Base-by-base conservation (phyloP, 805 yeast genomes). In the Myxozyma mucilagina region DNA sequence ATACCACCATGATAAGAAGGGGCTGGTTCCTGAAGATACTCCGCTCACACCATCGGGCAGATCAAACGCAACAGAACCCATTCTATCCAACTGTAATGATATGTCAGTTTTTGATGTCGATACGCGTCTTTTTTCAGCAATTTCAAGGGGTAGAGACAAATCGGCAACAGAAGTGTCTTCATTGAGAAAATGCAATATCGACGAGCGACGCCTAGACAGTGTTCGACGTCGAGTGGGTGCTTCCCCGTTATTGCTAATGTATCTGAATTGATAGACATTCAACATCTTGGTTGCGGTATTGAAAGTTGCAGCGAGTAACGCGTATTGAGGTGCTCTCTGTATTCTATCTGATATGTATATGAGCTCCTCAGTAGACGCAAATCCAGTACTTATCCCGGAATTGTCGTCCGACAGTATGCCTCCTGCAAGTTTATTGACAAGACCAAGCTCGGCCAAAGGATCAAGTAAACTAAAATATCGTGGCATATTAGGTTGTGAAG, bases 371-470 rank as follows among this genome's bases (percentile, higher is more conserved):
- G 77, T 75, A 1, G 82, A 72, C 0, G 88, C 79, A 34, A 89
- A 82, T 1, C 84, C 81, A 0, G 90, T 82, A 0, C 87, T 85
- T 1, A 91, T 49, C 20, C 34, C 53, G 16, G 42, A 24, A 84
- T 0, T 90, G 84, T 0, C 93, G 84, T n/a, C 29, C 42, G 45
- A 41, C 18, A 41, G 18, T 49, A 11, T 14, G 10, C 6, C 13
- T n/a, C 44, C 29, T 34, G 48, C 13, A 10, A 18, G 9, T 6
- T 31, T 35, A 0, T 85, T 84, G 4, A 90, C 81, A 4, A 84
- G 76, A 1, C 96, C 90, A 59, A 89, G 79, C 3, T 89, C 94
- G 1, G 84, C 82, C 62, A 87, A 75, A 0, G 96, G 93, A 70
- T 89, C 96, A 0, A 85, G 79, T 60, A 90, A 71, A 0, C 96